Evolutionary conservation across 306 rosid species (phyloP).

Genomic region (Trifolium pratense): DNA sequence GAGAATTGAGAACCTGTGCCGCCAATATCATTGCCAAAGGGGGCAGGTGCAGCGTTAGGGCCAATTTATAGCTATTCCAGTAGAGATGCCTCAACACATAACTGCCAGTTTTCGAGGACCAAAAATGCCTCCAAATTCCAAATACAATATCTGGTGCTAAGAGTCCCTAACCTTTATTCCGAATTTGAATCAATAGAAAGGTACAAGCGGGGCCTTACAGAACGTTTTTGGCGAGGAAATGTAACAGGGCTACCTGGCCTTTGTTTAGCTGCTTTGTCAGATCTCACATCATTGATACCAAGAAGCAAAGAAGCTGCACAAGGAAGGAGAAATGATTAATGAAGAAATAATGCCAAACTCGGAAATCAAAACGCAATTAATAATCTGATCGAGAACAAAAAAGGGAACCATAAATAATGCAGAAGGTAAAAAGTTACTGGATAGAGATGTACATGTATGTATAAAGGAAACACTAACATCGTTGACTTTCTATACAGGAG

Average conservation of each 20-base stretch:
- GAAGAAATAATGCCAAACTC: constrained; percentile 19
- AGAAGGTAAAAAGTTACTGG: not conserved
- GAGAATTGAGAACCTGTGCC: constrained; percentile 36
- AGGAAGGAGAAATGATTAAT: constrained; percentile 47
- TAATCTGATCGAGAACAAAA: not conserved
- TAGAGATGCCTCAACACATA: constrained; percentile 45
- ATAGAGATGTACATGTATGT: not conserved
- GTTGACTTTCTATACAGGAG: constrained; percentile 17
- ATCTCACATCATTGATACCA: constrained; percentile 78
- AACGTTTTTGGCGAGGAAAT: constrained; percentile 96
- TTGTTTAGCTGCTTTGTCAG: constrained; percentile 77
- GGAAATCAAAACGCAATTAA: not conserved
- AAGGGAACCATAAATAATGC: constrained; percentile 10
- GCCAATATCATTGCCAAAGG: constrained; percentile 41
- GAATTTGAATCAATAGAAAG: constrained; percentile 90
- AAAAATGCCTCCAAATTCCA: constrained; percentile 48
- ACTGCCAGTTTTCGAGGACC: constrained; percentile 44
- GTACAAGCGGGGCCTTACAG: constrained; percentile 75
- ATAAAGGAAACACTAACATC: not conserved
- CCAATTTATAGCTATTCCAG: constrained; percentile 43
- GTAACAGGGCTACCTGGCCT: constrained; percentile 90
- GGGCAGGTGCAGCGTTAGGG: constrained; percentile 46
- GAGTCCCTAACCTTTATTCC: constrained; percentile 61
- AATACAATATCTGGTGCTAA: constrained; percentile 46
- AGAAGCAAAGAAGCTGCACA: constrained; percentile 94